Conservation (phyloP, 2,329 filamentous ascomycete species). For the Didymella exigua region DNA sequence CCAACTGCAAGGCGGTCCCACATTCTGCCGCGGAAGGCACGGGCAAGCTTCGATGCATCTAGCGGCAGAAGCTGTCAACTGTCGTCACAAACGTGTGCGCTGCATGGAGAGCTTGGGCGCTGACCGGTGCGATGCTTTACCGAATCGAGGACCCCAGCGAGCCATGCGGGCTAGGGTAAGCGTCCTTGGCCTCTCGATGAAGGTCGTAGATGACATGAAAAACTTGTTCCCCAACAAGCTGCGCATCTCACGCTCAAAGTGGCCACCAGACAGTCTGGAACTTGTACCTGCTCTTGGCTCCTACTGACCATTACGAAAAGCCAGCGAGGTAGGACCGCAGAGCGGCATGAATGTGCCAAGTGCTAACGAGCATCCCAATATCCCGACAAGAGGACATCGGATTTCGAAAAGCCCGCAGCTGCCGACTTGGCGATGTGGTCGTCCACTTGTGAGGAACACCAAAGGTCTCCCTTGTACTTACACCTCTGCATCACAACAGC, state of each 20-base stretch:
- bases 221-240: background rate
- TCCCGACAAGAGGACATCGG: no score
- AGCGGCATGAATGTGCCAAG: conserved; percentile 1
- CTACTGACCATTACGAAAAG: background rate
- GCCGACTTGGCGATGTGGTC: no score
- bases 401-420: no score
- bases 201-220: background rate
- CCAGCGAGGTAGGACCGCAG: conserved; percentile 5
- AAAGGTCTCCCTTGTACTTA: no score
- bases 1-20: conserved; percentile 2
- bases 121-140: conserved; percentile 3
- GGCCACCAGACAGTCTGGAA: background rate
- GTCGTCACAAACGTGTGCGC: conserved; percentile 7
- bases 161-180: background rate
- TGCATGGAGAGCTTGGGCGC: conserved; percentile 18
- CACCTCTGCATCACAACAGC: no score
- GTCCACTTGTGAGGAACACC: no score
- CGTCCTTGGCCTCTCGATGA: background rate
- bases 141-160: conserved; percentile 3
- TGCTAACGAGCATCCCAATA: no score
- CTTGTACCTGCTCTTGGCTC: background rate
- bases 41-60: conserved; percentile 22
- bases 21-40: conserved; percentile 18
- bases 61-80: conserved; percentile 26
- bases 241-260: background rate